Evolutionary conservation across 2,329 filamentous ascomycete species (phyloP).

Genomic region (Xylariaceae sp.): DNA sequence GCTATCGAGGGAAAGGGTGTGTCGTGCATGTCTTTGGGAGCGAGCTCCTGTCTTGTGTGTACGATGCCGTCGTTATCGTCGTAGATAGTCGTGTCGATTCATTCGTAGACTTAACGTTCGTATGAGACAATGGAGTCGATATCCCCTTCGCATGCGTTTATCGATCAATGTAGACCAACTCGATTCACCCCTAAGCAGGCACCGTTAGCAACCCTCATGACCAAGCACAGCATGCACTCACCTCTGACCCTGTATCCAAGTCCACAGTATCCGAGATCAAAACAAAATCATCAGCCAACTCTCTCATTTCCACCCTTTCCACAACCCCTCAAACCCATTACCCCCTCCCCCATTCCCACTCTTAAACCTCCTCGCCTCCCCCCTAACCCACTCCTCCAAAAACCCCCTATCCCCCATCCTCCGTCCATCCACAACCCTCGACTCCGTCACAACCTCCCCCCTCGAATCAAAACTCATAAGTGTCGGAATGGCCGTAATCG

Average conservation of each 20-base stretch:
- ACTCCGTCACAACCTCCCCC: conserved; percentile 46
- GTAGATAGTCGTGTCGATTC: not conserved
- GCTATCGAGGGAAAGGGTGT: not conserved
- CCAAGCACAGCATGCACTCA: not conserved
- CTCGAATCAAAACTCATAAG: conserved; percentile 53
- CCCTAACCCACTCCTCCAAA: conserved; percentile 49
- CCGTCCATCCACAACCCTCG: conserved; percentile 46
- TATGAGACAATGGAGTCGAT: not conserved
- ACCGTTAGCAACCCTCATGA: too few species aligned
- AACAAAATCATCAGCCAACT: too few species aligned
- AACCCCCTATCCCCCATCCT: conserved; percentile 46
- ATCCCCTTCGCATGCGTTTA: not conserved
- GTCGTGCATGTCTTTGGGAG: not conserved
- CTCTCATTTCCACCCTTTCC: conserved; percentile 27
- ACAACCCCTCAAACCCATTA: conserved; percentile 30
- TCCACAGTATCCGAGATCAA: too few species aligned
- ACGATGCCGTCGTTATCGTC: not conserved
- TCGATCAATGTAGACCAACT: not conserved
- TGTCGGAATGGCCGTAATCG: conserved; percentile 55
- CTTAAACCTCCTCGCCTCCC: conserved; percentile 44
- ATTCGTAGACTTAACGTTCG: not conserved
- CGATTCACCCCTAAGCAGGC: not conserved
- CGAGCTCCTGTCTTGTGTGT: not conserved
- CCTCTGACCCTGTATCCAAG: conserved; percentile 19
- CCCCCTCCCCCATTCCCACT: conserved; percentile 39